Evolutionary conservation across 805 yeast species (phyloP).

Genomic region (Hermanozyma aechmeae): DNA sequence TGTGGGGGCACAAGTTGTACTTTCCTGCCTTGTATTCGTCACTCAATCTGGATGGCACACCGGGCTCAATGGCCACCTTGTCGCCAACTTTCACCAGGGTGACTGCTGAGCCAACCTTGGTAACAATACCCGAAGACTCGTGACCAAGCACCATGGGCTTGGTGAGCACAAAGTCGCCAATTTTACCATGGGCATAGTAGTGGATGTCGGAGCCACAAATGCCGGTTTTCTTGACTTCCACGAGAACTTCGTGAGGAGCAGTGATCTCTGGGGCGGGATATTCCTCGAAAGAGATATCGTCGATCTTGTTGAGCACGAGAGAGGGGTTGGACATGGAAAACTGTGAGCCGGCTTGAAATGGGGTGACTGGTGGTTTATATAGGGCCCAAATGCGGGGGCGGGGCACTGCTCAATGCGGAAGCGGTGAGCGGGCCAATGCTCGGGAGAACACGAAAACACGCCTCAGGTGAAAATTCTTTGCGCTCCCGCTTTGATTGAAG

Average conservation of each 20-base stretch:
- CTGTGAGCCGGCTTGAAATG: no score
- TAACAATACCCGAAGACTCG: slow-evolving; percentile 73
- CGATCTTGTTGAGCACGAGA: slow-evolving; percentile 56
- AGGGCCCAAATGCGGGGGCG: no score
- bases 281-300: slow-evolving; percentile 56
- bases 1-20: slow-evolving; percentile 77
- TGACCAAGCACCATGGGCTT: slow-evolving; percentile 85
- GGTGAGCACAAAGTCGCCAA: slow-evolving; percentile 67
- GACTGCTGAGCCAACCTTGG: slow-evolving; percentile 60
- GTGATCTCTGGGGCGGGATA: slow-evolving; percentile 55
- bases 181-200: slow-evolving; percentile 68
- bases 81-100: slow-evolving; percentile 68
- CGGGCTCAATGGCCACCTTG: slow-evolving; percentile 84
- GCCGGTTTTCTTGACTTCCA: slow-evolving; percentile 75
- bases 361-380: no score
- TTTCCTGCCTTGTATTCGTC: slow-evolving; percentile 70
- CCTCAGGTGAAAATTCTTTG: no score
- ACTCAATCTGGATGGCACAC: slow-evolving; percentile 71
- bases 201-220: slow-evolving; percentile 86
- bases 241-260: slow-evolving; percentile 61
- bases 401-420: no score
- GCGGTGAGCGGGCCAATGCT: no score
- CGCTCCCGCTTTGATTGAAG: no score
- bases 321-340: slow-evolving; percentile 30
- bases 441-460: no score